phyloP scores from a whole-genome alignment of 2,329 filamentous ascomycete species.

The Aspergillus fructus region DNA sequence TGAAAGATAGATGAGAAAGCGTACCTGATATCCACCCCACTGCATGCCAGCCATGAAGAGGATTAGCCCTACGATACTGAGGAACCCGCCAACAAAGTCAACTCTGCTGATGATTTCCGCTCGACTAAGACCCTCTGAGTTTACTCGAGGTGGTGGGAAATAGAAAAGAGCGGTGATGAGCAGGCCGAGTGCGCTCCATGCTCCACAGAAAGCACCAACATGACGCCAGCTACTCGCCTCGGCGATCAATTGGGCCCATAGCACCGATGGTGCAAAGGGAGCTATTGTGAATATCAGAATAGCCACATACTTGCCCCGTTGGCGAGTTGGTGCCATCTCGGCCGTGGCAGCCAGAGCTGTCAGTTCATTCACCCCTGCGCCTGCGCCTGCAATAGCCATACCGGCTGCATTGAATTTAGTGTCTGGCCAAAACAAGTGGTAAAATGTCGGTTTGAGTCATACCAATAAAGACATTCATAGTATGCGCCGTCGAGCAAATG shows the following conservation, averaged over 20 bases:
- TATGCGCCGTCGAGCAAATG: slow-evolving; percentile 56
- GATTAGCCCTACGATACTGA: slow-evolving; percentile 50
- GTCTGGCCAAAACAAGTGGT: neutral
- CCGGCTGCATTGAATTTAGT: slow-evolving; percentile 38
- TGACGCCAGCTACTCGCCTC: slow-evolving; percentile 47
- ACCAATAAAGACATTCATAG: slow-evolving; percentile 64
- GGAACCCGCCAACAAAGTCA: slow-evolving; percentile 51
- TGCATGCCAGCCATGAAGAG: slow-evolving; percentile 51
- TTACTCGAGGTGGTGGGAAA: slow-evolving; percentile 46
- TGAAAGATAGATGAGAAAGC: neutral
- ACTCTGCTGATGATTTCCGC: slow-evolving; percentile 46
- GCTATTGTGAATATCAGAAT: slow-evolving; percentile 61
- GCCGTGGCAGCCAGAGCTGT: slow-evolving; percentile 67
- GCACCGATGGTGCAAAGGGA: slow-evolving; percentile 61
- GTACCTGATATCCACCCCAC: slow-evolving; percentile 51
- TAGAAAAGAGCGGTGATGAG: slow-evolving; percentile 46
- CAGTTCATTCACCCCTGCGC: slow-evolving; percentile 67
- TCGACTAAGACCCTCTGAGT: slow-evolving; percentile 38
- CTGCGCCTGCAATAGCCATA: slow-evolving; percentile 62
- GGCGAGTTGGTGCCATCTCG: slow-evolving; percentile 65
- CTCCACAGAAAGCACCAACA: slow-evolving; percentile 42
- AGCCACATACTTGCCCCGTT: slow-evolving; percentile 64
- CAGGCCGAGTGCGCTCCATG: slow-evolving; percentile 44
- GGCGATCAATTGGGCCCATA: slow-evolving; percentile 60
- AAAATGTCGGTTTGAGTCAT: slow-evolving; percentile 21